Evolutionary conservation across 2,329 filamentous ascomycete species (phyloP).

Genomic region (Conoideocrella luteorostrata): DNA sequence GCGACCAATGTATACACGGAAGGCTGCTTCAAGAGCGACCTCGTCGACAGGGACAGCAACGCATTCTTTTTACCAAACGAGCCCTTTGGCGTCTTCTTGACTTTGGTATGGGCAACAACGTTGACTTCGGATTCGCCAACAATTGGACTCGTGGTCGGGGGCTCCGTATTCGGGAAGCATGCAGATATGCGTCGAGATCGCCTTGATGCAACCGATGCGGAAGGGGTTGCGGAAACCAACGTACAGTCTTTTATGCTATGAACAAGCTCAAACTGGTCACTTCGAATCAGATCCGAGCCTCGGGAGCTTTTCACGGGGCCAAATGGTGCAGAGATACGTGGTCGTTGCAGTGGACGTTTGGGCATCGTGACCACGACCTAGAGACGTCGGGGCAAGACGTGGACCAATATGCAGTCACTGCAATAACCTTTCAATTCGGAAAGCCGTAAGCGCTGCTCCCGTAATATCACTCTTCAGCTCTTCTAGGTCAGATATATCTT

Average conservation of each 20-base stretch:
- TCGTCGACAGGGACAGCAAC: conserved; percentile 9
- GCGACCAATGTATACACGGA: conserved; percentile 11
- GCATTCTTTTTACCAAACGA: not conserved
- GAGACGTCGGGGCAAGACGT: not conserved
- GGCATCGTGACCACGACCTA: conserved; percentile 12
- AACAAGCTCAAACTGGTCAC: conserved; percentile 28
- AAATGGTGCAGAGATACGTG: conserved; percentile 28
- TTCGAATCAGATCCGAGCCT: conserved; percentile 28
- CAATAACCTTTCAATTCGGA: too few species aligned
- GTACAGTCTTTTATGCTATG: conserved; percentile 29
- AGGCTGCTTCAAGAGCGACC: conserved; percentile 13
- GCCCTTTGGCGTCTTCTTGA: not conserved
- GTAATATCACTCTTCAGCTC: too few species aligned
- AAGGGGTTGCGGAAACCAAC: conserved; percentile 1
- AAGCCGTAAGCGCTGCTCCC: too few species aligned
- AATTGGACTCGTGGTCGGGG: conserved; percentile 22
- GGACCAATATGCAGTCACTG: not conserved
- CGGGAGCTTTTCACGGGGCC: conserved; percentile 32
- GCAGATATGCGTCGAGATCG: conserved; percentile 22
- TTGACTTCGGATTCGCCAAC: conserved; percentile 22
- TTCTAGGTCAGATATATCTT: too few species aligned
- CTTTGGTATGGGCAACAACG: conserved; percentile 11
- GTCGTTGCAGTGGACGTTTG: conserved; percentile 11
- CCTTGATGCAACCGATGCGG: not conserved
- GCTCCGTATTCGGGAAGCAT: conserved; percentile 19